A percentile compares a stretch with the other conserved stretches of the same genome.
Conservation (phyloP, 768 basidiomycete genomes). For the Tylopilus rubrobrunneus region DNA sequence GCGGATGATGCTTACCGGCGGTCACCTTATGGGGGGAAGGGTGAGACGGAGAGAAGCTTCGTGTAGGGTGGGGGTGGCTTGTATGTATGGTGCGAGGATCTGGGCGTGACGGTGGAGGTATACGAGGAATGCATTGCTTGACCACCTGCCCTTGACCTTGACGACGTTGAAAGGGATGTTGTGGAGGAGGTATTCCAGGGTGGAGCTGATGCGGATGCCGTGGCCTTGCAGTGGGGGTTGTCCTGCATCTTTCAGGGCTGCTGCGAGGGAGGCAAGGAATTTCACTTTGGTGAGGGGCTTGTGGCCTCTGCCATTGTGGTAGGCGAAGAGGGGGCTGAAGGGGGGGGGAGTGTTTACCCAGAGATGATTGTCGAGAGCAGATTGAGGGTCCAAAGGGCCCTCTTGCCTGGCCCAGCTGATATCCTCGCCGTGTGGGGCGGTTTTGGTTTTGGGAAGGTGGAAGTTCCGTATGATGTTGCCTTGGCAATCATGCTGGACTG, state of each 20-base stretch:
- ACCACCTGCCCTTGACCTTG: slow-evolving; percentile 24
- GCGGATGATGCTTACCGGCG: not conserved
- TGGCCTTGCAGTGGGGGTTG: not conserved
- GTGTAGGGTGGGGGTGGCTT: slow-evolving; percentile 1
- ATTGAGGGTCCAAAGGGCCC: not conserved
- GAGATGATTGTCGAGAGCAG: not conserved
- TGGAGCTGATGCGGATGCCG: not conserved
- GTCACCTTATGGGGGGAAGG: not conserved
- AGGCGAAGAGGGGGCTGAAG: not conserved
- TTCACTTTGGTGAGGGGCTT: not conserved
- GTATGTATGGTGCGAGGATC: slow-evolving; percentile 32
- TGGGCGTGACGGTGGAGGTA: slow-evolving; percentile 28
- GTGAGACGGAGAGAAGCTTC: not conserved
- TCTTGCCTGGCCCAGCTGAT: not conserved
- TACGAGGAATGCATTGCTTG: slow-evolving; percentile 29
- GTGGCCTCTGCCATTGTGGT: fast-evolving
- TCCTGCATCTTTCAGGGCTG: not conserved
- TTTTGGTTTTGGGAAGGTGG: not conserved
- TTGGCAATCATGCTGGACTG: not conserved
- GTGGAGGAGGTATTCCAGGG: not conserved
- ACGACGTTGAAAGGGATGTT: too few species aligned
- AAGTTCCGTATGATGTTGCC: not conserved
- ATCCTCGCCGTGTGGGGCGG: not conserved
- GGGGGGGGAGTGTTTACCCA: not conserved
- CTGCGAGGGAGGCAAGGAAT: not conserved